These are phyloP conservation scores for Nicotiana attenuata DNA, from an alignment of 257 asterid genomes.

Conservation along the genomic window DNA sequence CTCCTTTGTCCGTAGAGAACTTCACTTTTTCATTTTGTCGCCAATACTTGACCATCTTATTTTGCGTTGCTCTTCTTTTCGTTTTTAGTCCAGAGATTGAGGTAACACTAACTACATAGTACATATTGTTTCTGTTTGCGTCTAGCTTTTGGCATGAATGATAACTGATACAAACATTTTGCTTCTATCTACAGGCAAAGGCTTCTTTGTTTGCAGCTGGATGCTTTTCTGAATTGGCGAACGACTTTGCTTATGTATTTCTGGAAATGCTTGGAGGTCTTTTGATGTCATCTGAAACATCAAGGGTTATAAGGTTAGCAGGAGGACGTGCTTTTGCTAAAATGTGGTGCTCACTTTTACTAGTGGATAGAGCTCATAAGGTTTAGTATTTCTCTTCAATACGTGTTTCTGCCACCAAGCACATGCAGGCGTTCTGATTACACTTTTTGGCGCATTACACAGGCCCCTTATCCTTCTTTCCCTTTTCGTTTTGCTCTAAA, in stretches of 20 bases:
- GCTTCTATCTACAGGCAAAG: constrained; percentile 43
- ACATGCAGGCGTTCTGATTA: not conserved
- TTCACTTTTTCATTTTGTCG: not conserved
- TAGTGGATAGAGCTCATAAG: constrained; percentile 72
- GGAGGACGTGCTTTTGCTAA: constrained; percentile 54
- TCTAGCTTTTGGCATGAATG: constrained; percentile 12
- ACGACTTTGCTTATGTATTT: constrained; percentile 68
- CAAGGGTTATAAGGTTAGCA: constrained; percentile 53
- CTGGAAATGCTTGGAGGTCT: constrained; percentile 58
- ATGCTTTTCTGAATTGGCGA: constrained; percentile 61
- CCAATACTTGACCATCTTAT: not conserved
- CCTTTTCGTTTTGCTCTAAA: not conserved
- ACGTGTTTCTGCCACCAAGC: not conserved
- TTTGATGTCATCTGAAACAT: constrained; percentile 38
- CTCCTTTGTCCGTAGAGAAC: not conserved
- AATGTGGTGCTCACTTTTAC: constrained; percentile 45
- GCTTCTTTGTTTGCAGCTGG: constrained; percentile 82
- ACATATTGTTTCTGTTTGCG: not conserved
- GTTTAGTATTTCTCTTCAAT: constrained; percentile 37
- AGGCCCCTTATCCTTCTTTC: not conserved
- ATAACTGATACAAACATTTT: not conserved
- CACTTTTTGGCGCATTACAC: not conserved
- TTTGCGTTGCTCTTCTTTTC: not conserved
- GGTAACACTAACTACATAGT: not conserved
- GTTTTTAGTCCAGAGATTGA: not conserved